phyloP scores from a whole-genome alignment of 371 early-diverging fungal genomes.

The Syncephalastrum monosporum region DNA sequence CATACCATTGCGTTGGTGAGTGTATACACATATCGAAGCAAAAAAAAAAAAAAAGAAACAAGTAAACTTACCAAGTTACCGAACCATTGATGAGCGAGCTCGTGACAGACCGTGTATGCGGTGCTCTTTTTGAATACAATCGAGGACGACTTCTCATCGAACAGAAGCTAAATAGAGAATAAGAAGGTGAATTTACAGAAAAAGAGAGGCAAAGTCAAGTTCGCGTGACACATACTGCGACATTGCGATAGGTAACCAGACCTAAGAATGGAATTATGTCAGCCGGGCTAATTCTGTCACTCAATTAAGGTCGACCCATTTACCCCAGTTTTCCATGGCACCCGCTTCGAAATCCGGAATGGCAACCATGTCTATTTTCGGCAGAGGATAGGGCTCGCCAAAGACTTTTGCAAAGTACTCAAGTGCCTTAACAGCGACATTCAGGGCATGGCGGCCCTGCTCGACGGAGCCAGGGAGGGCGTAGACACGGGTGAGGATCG shows the following conservation, averaged over 20 bases:
- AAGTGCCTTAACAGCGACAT: conserved; percentile 68
- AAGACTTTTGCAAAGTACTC: conserved; percentile 85
- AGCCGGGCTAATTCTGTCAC: no score
- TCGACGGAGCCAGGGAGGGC: conserved; percentile 69
- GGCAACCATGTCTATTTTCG: conserved; percentile 89
- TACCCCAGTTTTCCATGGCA: conserved; percentile 92
- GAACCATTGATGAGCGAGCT: conserved; percentile 95
- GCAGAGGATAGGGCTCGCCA: conserved; percentile 82
- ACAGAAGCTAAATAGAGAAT: conserved; percentile 51
- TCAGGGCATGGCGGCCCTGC: conserved; percentile 76
- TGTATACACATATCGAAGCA: background rate
- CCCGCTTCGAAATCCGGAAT: conserved; percentile 90
- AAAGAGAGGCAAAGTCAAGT: background rate
- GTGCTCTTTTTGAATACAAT: conserved; percentile 73
- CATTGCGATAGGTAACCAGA: conserved; percentile 84
- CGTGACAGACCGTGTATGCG: conserved; percentile 89
- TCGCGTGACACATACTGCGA: conserved; percentile 33
- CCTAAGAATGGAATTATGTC: conserved; percentile 19
- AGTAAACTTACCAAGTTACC: conserved; percentile 69
- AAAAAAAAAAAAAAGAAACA: background rate
- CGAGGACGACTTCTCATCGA: conserved; percentile 68
- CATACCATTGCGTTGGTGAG: no score
- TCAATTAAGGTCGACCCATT: background rate
- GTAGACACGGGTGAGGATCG: conserved; percentile 77
- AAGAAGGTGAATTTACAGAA: background rate